These are phyloP conservation scores for Lanmaoa rubissima DNA, from an alignment of 768 basidiomycete genomes.

Conservation along the genomic window DNA sequence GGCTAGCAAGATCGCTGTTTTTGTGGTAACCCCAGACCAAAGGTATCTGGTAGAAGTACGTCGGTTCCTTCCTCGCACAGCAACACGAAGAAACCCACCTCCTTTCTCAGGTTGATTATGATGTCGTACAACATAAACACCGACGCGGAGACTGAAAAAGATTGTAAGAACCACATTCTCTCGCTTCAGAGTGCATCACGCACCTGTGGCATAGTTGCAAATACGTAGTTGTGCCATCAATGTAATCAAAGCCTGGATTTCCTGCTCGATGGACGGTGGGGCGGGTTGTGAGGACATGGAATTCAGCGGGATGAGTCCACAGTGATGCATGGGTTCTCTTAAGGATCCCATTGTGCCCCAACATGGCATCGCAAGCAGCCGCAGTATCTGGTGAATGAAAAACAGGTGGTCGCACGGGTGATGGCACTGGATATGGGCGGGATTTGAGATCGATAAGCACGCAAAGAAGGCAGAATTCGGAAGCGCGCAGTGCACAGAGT, in stretches of 20 bases:
- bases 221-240: conserved; percentile 14
- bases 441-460: not conserved
- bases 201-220: conserved; percentile 17
- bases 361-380: not conserved
- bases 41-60: conserved; percentile 3
- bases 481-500: not conserved
- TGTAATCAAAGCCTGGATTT: not conserved
- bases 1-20: not conserved
- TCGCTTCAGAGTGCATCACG: not conserved
- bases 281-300: conserved; percentile 11
- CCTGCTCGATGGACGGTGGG: conserved; percentile 1
- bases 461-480: not conserved
- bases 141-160: conserved; percentile 12
- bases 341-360: not conserved
- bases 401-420: not conserved
- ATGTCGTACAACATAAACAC: conserved; percentile 23
- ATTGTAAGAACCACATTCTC: not conserved
- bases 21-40: conserved; percentile 16
- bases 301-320: not conserved
- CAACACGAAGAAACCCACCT: conserved; percentile 5
- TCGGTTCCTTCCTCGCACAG: not conserved
- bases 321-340: not conserved
- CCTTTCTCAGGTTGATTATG: conserved; percentile 18
- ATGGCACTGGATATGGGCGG: not conserved
- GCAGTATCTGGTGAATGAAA: conserved; percentile 1